phyloP scores from a whole-genome alignment of 371 early-diverging fungal species.

The Haplosporangium sp. region DNA sequence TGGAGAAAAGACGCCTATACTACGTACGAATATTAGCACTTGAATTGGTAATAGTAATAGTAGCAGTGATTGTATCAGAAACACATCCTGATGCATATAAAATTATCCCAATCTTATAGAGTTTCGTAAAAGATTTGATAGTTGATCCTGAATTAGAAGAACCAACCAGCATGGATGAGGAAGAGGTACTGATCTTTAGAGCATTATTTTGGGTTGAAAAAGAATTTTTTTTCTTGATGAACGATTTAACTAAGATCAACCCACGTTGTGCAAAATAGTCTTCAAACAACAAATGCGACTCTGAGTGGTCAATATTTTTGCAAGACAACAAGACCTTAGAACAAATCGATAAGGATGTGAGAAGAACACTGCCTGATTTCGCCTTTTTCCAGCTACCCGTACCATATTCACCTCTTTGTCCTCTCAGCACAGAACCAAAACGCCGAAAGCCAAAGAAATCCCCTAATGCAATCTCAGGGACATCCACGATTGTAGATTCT shows the following conservation, averaged over 20 bases:
- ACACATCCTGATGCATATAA: no score
- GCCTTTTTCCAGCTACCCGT: slow-evolving; percentile 83
- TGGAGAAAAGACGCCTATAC: slow-evolving; percentile 69
- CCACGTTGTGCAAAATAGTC: not conserved
- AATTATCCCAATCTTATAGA: slow-evolving; percentile 12
- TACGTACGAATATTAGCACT: slow-evolving; percentile 59
- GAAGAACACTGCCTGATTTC: slow-evolving; percentile 86
- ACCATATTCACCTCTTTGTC: slow-evolving; percentile 63
- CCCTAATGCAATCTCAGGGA: not conserved
- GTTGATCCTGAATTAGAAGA: slow-evolving; percentile 39
- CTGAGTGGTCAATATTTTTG: slow-evolving; percentile 66
- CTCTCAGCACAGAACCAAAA: slow-evolving; percentile 57
- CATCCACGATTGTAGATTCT: not conserved
- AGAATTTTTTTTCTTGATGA: not conserved
- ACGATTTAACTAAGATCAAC: no score
- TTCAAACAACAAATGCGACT: slow-evolving; percentile 28
- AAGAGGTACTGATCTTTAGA: slow-evolving; percentile 35
- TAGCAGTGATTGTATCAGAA: no score
- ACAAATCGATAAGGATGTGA: slow-evolving; percentile 87
- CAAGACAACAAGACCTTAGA: slow-evolving; percentile 73
- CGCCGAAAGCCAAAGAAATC: slow-evolving; percentile 16
- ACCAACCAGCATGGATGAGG: slow-evolving; percentile 12
- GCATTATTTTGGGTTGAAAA: not conserved
- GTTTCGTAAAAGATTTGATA: slow-evolving; percentile 50
- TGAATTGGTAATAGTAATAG: not conserved